These are phyloP conservation scores for Colletotrichum lentis DNA, from an alignment of 2,329 filamentous ascomycete genomes.

Conservation along the genomic window DNA sequence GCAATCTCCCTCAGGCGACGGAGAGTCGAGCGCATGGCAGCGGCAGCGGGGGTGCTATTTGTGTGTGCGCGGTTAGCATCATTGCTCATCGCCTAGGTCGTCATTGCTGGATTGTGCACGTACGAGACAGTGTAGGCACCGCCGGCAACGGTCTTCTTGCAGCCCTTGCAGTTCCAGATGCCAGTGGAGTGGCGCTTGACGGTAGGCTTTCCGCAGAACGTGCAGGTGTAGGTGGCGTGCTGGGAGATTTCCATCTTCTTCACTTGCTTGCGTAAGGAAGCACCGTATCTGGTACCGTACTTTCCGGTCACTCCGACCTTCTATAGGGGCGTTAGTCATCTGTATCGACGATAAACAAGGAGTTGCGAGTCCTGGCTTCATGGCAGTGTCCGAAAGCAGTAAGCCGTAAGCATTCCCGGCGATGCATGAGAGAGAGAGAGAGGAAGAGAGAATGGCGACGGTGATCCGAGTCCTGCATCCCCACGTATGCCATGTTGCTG, in stretches of 20 bases:
- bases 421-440: neutral
- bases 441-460: conserved; percentile 8
- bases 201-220: conserved; percentile 97
- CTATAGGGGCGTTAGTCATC: conserved; percentile 51
- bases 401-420: neutral
- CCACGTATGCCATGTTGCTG: neutral
- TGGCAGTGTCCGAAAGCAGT: neutral
- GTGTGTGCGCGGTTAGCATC: conserved; percentile 44
- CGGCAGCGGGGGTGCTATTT: conserved; percentile 84
- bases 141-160: conserved; percentile 89
- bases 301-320: conserved; percentile 98
- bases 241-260: conserved; percentile 99
- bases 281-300: conserved; percentile 99
- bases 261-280: conserved; percentile 91
- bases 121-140: conserved; percentile 97
- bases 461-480: too few relatives aligned
- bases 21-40: conserved; percentile 94
- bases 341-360: neutral
- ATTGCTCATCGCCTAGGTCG: neutral
- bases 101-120: conserved; percentile 54
- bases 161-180: conserved; percentile 96
- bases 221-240: conserved; percentile 96
- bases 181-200: conserved; percentile 91
- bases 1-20: conserved; percentile 97
- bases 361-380: conserved; percentile 10